Percentiles rank a stretch among this genome's conserved stretches.
These are phyloP conservation scores for Verticillium albo-atrum DNA, from an alignment of 2,329 filamentous ascomycete species.

Conservation along the genomic window DNA sequence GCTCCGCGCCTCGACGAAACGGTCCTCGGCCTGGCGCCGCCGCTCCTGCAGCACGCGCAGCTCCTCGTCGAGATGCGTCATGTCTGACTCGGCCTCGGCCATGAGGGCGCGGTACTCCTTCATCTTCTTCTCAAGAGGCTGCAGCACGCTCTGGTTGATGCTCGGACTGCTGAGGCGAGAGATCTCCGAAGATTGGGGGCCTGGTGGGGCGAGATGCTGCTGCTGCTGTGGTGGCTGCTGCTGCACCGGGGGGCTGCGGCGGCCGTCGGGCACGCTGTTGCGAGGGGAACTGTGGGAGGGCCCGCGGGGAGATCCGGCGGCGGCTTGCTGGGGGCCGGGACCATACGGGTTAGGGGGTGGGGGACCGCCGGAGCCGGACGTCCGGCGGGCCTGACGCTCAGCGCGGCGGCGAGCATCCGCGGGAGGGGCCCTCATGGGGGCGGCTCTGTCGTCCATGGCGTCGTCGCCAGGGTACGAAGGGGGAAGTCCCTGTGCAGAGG, in stretches of 20 bases:
- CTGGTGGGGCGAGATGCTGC: not conserved
- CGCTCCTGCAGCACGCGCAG: slow-evolving; percentile 34
- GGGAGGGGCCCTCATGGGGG: not conserved
- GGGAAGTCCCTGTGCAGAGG: not conserved
- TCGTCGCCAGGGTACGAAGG: not conserved
- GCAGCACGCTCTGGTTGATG: slow-evolving; percentile 36
- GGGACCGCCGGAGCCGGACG: not conserved
- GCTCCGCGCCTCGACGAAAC: slow-evolving; percentile 35
- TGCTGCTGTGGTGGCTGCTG: not conserved
- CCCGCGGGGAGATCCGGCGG: not conserved
- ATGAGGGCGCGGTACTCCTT: slow-evolving; percentile 37
- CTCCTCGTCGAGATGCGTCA: slow-evolving; percentile 38
- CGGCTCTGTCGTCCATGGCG: not conserved
- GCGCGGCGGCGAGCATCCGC: not conserved
- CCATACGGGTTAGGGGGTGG: not conserved
- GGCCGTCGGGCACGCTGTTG: not conserved
- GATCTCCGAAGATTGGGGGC: slow-evolving; percentile 18
- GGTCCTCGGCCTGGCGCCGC: slow-evolving; percentile 32
- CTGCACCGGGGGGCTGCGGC: not conserved
- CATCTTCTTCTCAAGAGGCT: slow-evolving; percentile 39
- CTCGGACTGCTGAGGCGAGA: slow-evolving; percentile 39
- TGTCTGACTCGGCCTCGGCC: slow-evolving; percentile 34
- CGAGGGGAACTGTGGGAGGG: not conserved
- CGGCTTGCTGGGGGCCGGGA: not conserved
- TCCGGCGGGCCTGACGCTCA: not conserved